Percentiles rank a stretch among this genome's conserved stretches.
These are phyloP conservation scores for Leccinum longicurvipes DNA, from an alignment of 768 basidiomycete species.

Conservation along the genomic window DNA sequence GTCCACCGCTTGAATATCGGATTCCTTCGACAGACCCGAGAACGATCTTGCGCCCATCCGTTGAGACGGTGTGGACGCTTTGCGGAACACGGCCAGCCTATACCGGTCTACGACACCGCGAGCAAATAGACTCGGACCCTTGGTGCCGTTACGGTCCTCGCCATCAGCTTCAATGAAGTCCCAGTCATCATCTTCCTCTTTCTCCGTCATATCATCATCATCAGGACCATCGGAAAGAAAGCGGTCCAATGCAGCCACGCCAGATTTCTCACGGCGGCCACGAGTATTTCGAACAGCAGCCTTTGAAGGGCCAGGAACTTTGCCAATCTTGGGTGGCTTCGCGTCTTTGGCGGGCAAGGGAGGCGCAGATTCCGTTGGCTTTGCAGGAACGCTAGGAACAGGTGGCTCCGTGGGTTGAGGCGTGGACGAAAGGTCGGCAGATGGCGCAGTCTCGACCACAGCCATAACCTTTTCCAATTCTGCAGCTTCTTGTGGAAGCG, in stretches of 20 bases:
- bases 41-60: constrained; percentile 44
- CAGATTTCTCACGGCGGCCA: constrained; percentile 74
- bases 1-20: constrained; percentile 41
- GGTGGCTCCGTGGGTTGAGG: constrained; percentile 13
- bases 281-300: constrained; percentile 32
- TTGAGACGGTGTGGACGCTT: constrained; percentile 63
- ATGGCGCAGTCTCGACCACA: constrained; percentile 15
- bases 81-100: constrained; percentile 80
- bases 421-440: constrained; percentile 14
- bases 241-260: constrained; percentile 75
- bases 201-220: constrained; percentile 40
- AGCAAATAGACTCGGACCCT: constrained; percentile 79
- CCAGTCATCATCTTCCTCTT: constrained; percentile 80
- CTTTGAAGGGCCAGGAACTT: constrained; percentile 14
- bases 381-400: constrained; percentile 1
- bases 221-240: constrained; percentile 56
- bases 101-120: constrained; percentile 92
- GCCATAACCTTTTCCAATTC: constrained; percentile 12
- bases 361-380: constrained; percentile 24
- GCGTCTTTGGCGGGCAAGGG: constrained; percentile 31
- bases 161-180: constrained; percentile 82
- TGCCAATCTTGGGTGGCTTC: constrained; percentile 26
- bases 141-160: constrained; percentile 81
- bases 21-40: constrained; percentile 58
- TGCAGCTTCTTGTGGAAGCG: constrained; percentile 29